Evolutionary conservation across 176 grass and related monocot genomes (phyloP).

Genomic region (Carex kokanica): DNA sequence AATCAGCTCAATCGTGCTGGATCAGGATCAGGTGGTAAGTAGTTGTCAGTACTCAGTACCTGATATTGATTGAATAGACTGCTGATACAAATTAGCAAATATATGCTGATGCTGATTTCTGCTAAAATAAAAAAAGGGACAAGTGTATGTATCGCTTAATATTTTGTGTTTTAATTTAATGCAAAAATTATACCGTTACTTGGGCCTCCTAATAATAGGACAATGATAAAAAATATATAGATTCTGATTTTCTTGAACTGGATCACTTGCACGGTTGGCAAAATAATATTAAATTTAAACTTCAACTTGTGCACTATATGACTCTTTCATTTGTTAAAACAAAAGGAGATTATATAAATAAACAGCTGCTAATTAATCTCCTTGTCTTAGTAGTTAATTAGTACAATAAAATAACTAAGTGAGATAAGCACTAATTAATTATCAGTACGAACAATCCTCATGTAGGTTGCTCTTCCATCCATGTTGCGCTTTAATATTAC

Average conservation of each 20-base stretch:
- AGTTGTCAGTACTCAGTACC: background rate
- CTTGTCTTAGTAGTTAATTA: background rate
- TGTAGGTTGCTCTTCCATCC: background rate
- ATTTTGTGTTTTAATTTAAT: background rate
- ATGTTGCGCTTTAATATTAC: conserved; percentile 8
- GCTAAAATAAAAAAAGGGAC: background rate
- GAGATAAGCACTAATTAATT: background rate
- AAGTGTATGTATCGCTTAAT: background rate
- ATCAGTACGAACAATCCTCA: background rate
- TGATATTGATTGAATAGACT: background rate
- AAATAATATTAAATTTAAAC: conserved; percentile 2
- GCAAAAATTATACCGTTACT: background rate
- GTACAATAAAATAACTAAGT: background rate
- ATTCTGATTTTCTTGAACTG: conserved; percentile 2
- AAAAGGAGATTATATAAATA: background rate
- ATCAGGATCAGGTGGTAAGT: background rate
- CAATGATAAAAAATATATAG: background rate
- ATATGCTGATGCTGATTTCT: background rate
- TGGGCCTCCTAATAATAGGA: background rate
- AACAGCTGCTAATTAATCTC: background rate
- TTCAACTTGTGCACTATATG: background rate
- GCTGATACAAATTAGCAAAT: background rate
- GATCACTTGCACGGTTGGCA: conserved; percentile 23
- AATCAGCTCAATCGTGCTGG: background rate
- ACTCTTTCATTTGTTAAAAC: background rate